Conservation (phyloP, 495 filamentous ascomycete species). For the Penicilliopsis zonata region DNA sequence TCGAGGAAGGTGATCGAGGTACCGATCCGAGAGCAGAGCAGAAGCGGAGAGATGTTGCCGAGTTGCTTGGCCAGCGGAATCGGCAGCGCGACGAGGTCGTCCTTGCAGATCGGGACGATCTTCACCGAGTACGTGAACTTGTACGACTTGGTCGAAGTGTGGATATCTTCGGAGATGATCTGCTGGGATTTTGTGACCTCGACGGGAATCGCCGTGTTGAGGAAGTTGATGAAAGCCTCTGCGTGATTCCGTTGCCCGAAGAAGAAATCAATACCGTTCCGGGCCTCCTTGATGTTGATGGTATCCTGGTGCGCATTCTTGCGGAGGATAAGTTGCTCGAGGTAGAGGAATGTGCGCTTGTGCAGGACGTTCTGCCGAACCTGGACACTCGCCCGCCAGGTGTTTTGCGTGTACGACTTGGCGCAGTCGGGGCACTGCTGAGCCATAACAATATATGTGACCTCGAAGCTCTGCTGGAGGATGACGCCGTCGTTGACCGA, state of each 20-base stretch:
- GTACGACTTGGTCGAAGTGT: slow-evolving; percentile 79
- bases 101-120: slow-evolving; percentile 87
- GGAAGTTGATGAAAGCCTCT: slow-evolving; percentile 84
- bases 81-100: slow-evolving; percentile 88
- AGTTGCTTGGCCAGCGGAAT: slow-evolving; percentile 72
- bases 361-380: slow-evolving; percentile 94
- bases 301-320: slow-evolving; percentile 85
- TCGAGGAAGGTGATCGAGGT: slow-evolving; percentile 84
- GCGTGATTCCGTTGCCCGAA: slow-evolving; percentile 82
- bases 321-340: slow-evolving; percentile 94
- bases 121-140: slow-evolving; percentile 86
- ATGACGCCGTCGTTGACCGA: slow-evolving; percentile 64
- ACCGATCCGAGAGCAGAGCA: slow-evolving; percentile 79
- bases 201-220: slow-evolving; percentile 68
- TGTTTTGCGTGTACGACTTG: slow-evolving; percentile 91
- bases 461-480: slow-evolving; percentile 89
- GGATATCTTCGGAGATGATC: slow-evolving; percentile 85
- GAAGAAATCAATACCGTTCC: slow-evolving; percentile 92
- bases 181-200: slow-evolving; percentile 78
- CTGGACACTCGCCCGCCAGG: slow-evolving; percentile 77
- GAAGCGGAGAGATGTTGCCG: slow-evolving; percentile 75
- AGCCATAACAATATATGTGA: slow-evolving; percentile 76
- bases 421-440: slow-evolving; percentile 88
- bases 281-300: slow-evolving; percentile 91
- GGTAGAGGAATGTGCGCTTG: slow-evolving; percentile 92